Evolutionary conservation across 306 rosid species (phyloP), one percentile per base, ranked within the genome.

Genomic region (Myrica gale): DNA sequence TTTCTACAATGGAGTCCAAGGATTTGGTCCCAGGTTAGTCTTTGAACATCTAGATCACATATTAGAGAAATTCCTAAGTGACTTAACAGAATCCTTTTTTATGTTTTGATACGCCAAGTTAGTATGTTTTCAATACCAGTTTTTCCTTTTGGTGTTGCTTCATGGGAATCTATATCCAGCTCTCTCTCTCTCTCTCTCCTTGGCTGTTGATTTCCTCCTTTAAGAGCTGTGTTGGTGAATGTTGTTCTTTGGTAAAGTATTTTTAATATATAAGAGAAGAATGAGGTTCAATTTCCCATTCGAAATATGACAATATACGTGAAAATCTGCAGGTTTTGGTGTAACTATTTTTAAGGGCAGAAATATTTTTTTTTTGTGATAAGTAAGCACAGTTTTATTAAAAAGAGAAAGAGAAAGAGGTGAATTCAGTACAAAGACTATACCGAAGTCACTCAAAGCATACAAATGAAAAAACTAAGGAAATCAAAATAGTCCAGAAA

Each of bases 1-100:
- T 43, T 95, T 95, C 79, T 95, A 90, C 82, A 95, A 89, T 84
- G 99, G 97, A 61, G 97, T 92, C 71, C 97, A 89, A 82, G 99
- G 99, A 77, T 95, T 89, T 83, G 90, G 91, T 80, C 88, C 97
- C 70, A 90, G 97, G 98, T 79, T 76, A 87, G 96, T 84, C 65
- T 79, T 74, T 41, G 20, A 79, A 57, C 67, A 74, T 67, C 73
- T 80, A 68, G 41, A 68, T 73, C 75, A 46, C 77, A 45, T 32
- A 20, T 52, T 80, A 69, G 39, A 17, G 26, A 47, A 46, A 7
- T 46, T 10, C 50, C 10, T 0, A 46, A 32, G 37, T 32, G 37
- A 32, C 60, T 52, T 46, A 53, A n/a, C 71, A 58, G 7, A 9
- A 65, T 65, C 26, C 1, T 41, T 42, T 42, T 5, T 65, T 16